Evolutionary conservation across 257 asterid species (phyloP), one percentile per base, ranked within the genome.

Genomic region (Ehretia macrophylla): DNA sequence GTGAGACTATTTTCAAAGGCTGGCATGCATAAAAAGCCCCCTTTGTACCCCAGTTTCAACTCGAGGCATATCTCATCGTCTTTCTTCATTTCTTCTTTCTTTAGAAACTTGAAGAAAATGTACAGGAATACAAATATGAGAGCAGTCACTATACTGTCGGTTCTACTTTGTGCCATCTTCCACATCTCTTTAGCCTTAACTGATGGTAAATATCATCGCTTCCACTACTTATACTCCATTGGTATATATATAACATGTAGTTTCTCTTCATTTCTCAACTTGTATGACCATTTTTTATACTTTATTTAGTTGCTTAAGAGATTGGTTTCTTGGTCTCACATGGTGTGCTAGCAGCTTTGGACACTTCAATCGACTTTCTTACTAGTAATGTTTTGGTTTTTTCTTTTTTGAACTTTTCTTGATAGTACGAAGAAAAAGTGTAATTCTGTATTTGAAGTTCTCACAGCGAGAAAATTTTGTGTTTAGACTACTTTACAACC

Each of bases 1-100:
- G 50, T 42, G 51, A 62, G 90, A 77, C 55, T 63, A 52, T 56
- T 70, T 70, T 27, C 5, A 63, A 62, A 69, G 11, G 55, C 4
- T 32, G 64, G 16, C 82, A 79, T 79, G 93, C 95, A 88, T 88
- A 88, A 81, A 84, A 79, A 5, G 76, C 49, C 51, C 32, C 20
- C 69, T 58, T 0, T 32, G 21, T 64, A 19, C 37, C 58, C 60
- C 60, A 75, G 45, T 72, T 69, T 57, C 27, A n/a, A n/a, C n/a
- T n/a, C 75, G 70, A 12, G 37, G 32, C 60, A 57, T 53, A 23
- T 68, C 18, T 64, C 56, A 56, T 22, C 12, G 35, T 22, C 22
- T 51, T 32, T 46, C 52, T 21, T 11, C 45, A n/a, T 45, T 58
- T 23, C 20, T 13, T 54, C 42, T 20, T 47, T 56, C 55, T 48